Base-by-base conservation (phyloP, 225 moss, liverwort and hornwort species). In the Rhytidiadelphus loreus region DNA sequence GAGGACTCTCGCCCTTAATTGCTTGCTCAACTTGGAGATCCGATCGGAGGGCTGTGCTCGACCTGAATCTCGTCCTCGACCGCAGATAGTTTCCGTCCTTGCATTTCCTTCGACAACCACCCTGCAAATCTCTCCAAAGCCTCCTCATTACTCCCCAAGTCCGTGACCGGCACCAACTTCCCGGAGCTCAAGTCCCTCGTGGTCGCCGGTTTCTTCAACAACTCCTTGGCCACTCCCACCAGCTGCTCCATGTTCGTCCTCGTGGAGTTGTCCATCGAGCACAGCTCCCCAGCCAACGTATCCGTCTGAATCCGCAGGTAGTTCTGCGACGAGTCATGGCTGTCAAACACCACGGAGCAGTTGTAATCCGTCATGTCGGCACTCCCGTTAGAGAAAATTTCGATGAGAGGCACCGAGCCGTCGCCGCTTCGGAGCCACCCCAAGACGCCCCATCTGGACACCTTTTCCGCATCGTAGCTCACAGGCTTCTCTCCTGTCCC, bases 401-500 rank as follows among this genome's bases (percentile, higher is more conserved):
- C 91, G 21, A 92, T 88, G 55, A 95, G 24, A 7, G 95, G 94
- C 24, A 91, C 91, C 16, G 90, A 89, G 14, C 92, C 93, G 29
- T 91, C 90, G 22, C 88, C 30, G 57, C 61, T 75, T 20, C 43
- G 88, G 8, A 94, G 55, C 95, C 94, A 95, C 28, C 90, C 84
- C 3, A 92, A 10, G 12, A 93, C 83, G 20, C 93, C 93, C 94
- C 95, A 95, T 41, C 85, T 91, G 9, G 95, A 92, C 24, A 90
- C 91, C n/a, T 92, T 86, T 72, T 68, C 22, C 13, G 95, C 93
- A 28, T 87, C 82, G 90, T 93, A 95, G 83, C 92, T 91, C 61
- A 92, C 90, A 19, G 91, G 86, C 88, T 82, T 89, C 87, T 95
- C 93, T 16, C 95, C 95, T 4, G 94, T 95, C 17, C 95, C 95